These are phyloP conservation scores for Prototheca wickerhamii DNA, from an alignment of 163 green algal genomes.

Conservation along the genomic window DNA sequence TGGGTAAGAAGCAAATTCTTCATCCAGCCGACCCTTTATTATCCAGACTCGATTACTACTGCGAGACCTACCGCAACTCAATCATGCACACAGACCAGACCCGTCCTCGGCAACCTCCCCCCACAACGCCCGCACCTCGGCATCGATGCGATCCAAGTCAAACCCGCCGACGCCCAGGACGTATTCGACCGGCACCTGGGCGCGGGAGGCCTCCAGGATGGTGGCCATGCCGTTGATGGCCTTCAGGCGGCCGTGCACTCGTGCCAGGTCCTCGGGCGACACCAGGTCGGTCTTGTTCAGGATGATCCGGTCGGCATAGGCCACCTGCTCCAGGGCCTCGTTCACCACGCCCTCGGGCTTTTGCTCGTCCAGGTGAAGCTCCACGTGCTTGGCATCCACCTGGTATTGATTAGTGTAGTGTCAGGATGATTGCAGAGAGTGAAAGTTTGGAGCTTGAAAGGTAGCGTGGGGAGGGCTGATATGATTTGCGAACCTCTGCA, in stretches of 20 bases:
- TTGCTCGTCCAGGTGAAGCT: conserved; percentile 47
- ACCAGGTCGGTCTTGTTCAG: conserved; percentile 96
- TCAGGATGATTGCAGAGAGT: too few relatives aligned
- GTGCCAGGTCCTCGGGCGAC: conserved; percentile 33
- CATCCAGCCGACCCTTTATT: too few relatives aligned
- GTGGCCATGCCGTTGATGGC: conserved; percentile 63
- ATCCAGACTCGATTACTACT: too few relatives aligned
- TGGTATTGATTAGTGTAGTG: too few relatives aligned
- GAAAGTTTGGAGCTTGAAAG: too few relatives aligned
- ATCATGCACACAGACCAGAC: conserved; percentile 7
- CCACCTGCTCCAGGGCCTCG: conserved; percentile 86
- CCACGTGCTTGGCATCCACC: conserved; percentile 81
- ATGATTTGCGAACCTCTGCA: too few relatives aligned
- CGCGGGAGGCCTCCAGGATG: conserved; percentile 34
- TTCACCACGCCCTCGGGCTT: conserved; percentile 52
- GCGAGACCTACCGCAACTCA: not conserved
- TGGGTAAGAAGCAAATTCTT: not conserved
- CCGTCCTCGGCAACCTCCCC: not conserved
- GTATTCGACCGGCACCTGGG: conserved; percentile 61
- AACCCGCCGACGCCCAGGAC: conserved; percentile 90
- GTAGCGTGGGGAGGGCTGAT: too few relatives aligned
- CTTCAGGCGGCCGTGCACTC: conserved; percentile 47
- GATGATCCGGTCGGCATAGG: conserved; percentile 83
- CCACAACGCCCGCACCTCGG: conserved; percentile 10
- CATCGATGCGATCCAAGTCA: conserved; percentile 65